Evolutionary conservation across 257 asterid species (phyloP), one percentile per base, ranked within the genome.

Genomic region (Apocynum venetum): DNA sequence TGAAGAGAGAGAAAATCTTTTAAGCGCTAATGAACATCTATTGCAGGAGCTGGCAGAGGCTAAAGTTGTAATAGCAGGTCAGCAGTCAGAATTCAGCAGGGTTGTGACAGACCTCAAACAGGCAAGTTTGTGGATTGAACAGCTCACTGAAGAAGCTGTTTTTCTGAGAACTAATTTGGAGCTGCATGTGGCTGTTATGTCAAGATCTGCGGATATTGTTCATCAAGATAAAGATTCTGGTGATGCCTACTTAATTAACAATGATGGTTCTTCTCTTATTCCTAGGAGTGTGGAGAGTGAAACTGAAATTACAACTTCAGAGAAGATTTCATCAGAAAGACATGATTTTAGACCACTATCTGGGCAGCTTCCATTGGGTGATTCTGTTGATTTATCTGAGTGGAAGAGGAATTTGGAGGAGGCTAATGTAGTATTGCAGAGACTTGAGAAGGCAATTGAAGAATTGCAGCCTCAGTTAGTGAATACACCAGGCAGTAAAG

Each of bases 371-470:
- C 36, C 75, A 57, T 53, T 64, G 85, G 82, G 79, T 80, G 81
- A 77, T 56, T 83, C 61, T 53, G 81, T 73, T 79, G 89, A 82
- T 73, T 75, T 87, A 13, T 76, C 79, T 76, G 93, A 88, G 77
- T 82, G 92, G 81, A 84, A 84, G 83, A 86, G 85, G 84, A 85
- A 89, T 78, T 60, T 87, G 85, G 88, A 81, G 79, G 93, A 88
- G 84, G 93, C 90, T 61, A 87, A 75, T 74, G 80, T 69, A 63
- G 78, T 82, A 40, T 70, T 95, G 88, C 86, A 81, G 80, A 78
- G 86, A 80, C 94, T 95, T 85, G 98, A 93, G 79, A 86, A 84
- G 79, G 93, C 91, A 80, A 64, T 89, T 83, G 96, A 88, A 70
- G 82, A 67, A 36, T 80, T 94, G 92, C 89, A 85, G 81, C 60